These are phyloP conservation scores for Cyberlindnera euphorbiiphila DNA, from an alignment of 805 yeast genomes.

Conservation along the genomic window DNA sequence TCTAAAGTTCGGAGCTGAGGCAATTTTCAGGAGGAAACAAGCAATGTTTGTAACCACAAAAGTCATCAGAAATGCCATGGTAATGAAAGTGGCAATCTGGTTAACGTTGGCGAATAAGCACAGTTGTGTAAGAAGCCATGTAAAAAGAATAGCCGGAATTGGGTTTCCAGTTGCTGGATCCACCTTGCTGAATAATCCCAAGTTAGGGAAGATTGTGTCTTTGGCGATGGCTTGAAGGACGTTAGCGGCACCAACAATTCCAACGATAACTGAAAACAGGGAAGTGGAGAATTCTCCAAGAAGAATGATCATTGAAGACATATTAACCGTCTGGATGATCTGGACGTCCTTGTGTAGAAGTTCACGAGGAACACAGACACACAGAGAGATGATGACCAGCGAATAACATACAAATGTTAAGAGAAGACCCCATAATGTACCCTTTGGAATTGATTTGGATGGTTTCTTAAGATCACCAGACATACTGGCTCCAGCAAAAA, in stretches of 20 bases:
- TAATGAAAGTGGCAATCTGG: slow-evolving; percentile 89
- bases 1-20: slow-evolving; percentile 97
- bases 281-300: slow-evolving; percentile 93
- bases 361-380: slow-evolving; percentile 74
- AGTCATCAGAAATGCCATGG: slow-evolving; percentile 97
- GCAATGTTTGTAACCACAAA: slow-evolving; percentile 93
- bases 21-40: slow-evolving; percentile 79
- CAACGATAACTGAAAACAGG: slow-evolving; percentile 89
- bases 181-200: slow-evolving; percentile 54
- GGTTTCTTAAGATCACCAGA: slow-evolving; percentile 89
- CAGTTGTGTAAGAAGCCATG: slow-evolving; percentile 80
- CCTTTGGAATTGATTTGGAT: slow-evolving; percentile 84
- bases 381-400: slow-evolving; percentile 77
- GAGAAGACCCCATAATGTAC: slow-evolving; percentile 82
- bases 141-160: slow-evolving; percentile 58
- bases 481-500: slow-evolving; percentile 98
- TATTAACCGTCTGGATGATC: slow-evolving; percentile 75
- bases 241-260: slow-evolving; percentile 93
- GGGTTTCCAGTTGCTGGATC: slow-evolving; percentile 50
- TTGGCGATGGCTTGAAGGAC: slow-evolving; percentile 87
- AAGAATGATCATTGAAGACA: slow-evolving; percentile 64
- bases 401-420: slow-evolving; percentile 76
- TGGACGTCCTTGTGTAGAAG: slow-evolving; percentile 76
- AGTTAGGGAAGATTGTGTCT: slow-evolving; percentile 83
- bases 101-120: slow-evolving; percentile 89